Conservation (phyloP, 352 stramenopile species). For the Aphanomyces euteiches region DNA sequence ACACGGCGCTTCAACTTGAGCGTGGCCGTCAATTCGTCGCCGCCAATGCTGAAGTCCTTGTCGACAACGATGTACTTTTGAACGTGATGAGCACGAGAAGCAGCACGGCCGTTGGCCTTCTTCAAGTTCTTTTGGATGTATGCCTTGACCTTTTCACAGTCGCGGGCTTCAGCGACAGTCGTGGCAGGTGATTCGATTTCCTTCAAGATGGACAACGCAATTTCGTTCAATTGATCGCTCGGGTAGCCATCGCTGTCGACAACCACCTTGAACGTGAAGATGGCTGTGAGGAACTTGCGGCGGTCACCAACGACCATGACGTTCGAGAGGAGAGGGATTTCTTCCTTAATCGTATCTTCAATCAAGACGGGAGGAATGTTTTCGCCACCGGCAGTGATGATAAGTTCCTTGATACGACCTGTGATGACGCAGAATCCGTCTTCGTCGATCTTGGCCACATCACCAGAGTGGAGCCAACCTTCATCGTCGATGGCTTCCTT, state of each 20-base stretch:
- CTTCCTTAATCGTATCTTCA: slow-evolving; percentile 82
- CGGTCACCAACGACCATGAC: slow-evolving; percentile 89
- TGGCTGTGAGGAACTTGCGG: slow-evolving; percentile 85
- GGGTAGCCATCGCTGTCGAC: slow-evolving; percentile 54
- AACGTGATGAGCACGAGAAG: slow-evolving; percentile 55
- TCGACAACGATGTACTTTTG: slow-evolving; percentile 78
- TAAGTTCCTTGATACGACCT: slow-evolving; percentile 92
- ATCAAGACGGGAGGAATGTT: slow-evolving; percentile 89
- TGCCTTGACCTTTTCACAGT: slow-evolving; percentile 58
- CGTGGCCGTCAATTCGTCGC: slow-evolving; percentile 90
- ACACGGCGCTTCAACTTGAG: slow-evolving; percentile 92
- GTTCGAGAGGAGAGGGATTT: slow-evolving; percentile 76
- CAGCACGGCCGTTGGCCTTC: slow-evolving; percentile 52
- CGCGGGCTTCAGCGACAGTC: slow-evolving; percentile 76
- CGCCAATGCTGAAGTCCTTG: slow-evolving; percentile 80
- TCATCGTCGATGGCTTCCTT: slow-evolving; percentile 65
- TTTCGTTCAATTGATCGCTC: slow-evolving; percentile 51
- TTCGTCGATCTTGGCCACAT: slow-evolving; percentile 78
- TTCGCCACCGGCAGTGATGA: slow-evolving; percentile 90
- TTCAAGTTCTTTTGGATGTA: slow-evolving; percentile 76
- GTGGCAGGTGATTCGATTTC: slow-evolving; percentile 57
- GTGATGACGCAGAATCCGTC: slow-evolving; percentile 90
- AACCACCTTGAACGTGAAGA: slow-evolving; percentile 77
- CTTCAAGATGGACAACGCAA: too few species aligned
- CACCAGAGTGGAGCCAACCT: slow-evolving; percentile 89